Evolutionary conservation across 768 basidiomycete species (phyloP).

Genomic region (Pulveroboletus sp.): DNA sequence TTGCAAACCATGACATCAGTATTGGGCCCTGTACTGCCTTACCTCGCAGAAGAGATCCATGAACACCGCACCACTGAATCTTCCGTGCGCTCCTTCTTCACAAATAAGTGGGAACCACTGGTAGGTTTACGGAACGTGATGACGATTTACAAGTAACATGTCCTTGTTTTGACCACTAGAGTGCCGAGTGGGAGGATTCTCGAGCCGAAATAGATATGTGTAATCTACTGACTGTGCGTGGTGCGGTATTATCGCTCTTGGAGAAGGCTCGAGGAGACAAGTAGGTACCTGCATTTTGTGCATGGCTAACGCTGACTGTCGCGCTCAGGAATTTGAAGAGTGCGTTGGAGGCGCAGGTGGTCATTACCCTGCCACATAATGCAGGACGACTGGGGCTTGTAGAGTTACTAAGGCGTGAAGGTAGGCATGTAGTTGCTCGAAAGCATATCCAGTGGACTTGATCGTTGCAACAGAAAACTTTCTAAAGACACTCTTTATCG

Average conservation of each 20-base stretch:
- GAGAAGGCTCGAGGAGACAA: slow-evolving; percentile 77
- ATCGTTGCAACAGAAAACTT: slow-evolving; percentile 45
- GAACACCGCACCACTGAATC: slow-evolving; percentile 19
- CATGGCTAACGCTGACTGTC: slow-evolving; percentile 1
- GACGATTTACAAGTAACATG: neutral
- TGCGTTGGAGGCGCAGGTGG: slow-evolving; percentile 74
- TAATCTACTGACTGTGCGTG: slow-evolving; percentile 57
- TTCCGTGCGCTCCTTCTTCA: slow-evolving; percentile 59
- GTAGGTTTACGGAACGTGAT: slow-evolving; percentile 39
- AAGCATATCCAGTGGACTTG: neutral
- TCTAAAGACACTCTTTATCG: slow-evolving; percentile 76
- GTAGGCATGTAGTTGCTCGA: slow-evolving; percentile 11
- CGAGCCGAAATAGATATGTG: slow-evolving; percentile 62
- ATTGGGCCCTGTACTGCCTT: slow-evolving; percentile 84
- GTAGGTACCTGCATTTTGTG: slow-evolving; percentile 38
- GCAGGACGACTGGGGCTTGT: slow-evolving; percentile 28
- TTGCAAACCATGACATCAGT: slow-evolving; percentile 65
- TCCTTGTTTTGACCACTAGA: slow-evolving; percentile 33
- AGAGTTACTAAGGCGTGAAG: slow-evolving; percentile 45
- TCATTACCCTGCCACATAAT: slow-evolving; percentile 51
- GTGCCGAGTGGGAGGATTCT: slow-evolving; percentile 58
- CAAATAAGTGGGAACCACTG: slow-evolving; percentile 62
- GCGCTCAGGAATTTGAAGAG: slow-evolving; percentile 64
- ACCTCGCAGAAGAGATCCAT: slow-evolving; percentile 88
- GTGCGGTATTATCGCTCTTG: slow-evolving; percentile 59